A percentile compares a stretch with the other conserved stretches of the same genome.
phyloP scores from a whole-genome alignment of 2,329 filamentous ascomycete genomes.

The Elsinoe perseae region DNA sequence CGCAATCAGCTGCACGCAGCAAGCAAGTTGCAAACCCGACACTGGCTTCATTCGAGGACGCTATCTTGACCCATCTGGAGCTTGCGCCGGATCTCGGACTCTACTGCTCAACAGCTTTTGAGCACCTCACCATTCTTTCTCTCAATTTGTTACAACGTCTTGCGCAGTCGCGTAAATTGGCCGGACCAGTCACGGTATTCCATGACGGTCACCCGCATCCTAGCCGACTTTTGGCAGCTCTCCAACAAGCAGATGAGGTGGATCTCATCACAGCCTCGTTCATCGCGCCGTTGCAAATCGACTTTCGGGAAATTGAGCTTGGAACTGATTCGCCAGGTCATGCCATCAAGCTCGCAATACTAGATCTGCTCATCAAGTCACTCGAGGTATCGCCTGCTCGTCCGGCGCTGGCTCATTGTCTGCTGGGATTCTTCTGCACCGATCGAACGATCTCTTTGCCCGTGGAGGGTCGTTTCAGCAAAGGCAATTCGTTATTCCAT shows the following conservation, averaged over 20 bases:
- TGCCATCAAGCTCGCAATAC: slow-evolving; percentile 67
- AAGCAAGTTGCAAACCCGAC: slow-evolving; percentile 63
- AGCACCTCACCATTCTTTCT: slow-evolving; percentile 70
- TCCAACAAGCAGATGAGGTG: slow-evolving; percentile 73
- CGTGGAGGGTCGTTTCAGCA: slow-evolving; percentile 61
- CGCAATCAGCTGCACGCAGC: slow-evolving; percentile 52
- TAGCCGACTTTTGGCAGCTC: slow-evolving; percentile 66
- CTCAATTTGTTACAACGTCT: slow-evolving; percentile 78
- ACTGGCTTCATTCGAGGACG: slow-evolving; percentile 87
- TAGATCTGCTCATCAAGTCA: slow-evolving; percentile 79
- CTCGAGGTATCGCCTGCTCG: slow-evolving; percentile 65
- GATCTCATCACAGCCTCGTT: slow-evolving; percentile 72
- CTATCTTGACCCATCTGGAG: slow-evolving; percentile 69
- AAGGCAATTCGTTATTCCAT: slow-evolving; percentile 73
- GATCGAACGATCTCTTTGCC: slow-evolving; percentile 62
- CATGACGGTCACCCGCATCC: slow-evolving; percentile 29
- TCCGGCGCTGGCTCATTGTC: slow-evolving; percentile 81
- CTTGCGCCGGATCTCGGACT: slow-evolving; percentile 76
- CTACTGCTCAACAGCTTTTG: slow-evolving; percentile 78
- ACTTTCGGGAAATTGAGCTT: slow-evolving; percentile 63
- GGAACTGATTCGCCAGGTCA: slow-evolving; percentile 65
- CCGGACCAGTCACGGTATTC: slow-evolving; percentile 47
- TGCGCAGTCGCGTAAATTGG: slow-evolving; percentile 71
- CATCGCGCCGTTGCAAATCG: slow-evolving; percentile 56
- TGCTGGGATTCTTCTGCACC: slow-evolving; percentile 79